Base-by-base conservation (phyloP, 2,329 filamentous ascomycete species). In the Cladosporium oxysporum region DNA sequence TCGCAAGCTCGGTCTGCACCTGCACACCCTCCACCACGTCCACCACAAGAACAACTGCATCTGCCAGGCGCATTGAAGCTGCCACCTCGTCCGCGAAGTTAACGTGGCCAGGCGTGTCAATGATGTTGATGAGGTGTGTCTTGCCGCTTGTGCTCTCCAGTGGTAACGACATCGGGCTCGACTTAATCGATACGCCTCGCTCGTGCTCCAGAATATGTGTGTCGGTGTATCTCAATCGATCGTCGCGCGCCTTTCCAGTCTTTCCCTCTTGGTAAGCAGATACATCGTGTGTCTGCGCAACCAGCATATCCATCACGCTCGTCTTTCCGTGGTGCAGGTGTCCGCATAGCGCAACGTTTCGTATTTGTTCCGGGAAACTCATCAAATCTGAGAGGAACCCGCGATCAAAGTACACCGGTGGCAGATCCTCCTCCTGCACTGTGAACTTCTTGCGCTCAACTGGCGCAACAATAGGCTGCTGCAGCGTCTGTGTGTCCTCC, bases 11-110 rank as follows among this genome's bases (percentile, higher is more conserved):
- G 0, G 95, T 96, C 78, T 97, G 97, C 73, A 95, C 87, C 80
- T 98, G 95, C n/a, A 99, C 93, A n/a, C 95, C 95, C 78, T 99
- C 95, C 1, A 99, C 92, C 26, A 97, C 92, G 77, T 99, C 95
- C 18, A 99, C 93, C 16, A 99, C 90, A 58, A 99, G 82, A 62
- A 96, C 94, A 28, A 98, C 88, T 67, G 95, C 95, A 76, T 99
- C 95, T 4, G 91, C 93, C 61, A 99, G 81, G 50, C 95, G 88
- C 73, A 97, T 83, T 0, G 93, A 90, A 5, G 93, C 89, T 10
- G 95, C 95, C 44, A 99, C 92, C 79, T 99, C 95, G 76, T 99
- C 95, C 50, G 96, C 94, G 77, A 99, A 99, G 79, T 99, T 97
- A 75, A 98, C 95, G 77, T 99, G 95, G 7, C 95, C 95, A 0